Base-by-base conservation (phyloP, 495 filamentous ascomycete genomes). In the Tuber borchii region DNA sequence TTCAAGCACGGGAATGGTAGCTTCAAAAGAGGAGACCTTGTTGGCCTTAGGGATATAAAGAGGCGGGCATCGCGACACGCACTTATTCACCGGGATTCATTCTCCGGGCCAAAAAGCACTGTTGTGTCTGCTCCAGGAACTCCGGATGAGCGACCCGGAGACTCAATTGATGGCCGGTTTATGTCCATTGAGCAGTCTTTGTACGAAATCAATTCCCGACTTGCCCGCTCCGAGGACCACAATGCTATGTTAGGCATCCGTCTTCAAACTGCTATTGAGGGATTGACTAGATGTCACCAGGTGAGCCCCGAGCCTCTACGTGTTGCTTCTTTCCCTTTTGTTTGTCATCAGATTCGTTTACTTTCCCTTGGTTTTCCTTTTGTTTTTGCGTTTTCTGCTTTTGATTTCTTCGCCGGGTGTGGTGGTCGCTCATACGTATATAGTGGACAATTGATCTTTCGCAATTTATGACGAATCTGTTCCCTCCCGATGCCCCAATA, bases 1-100 rank as follows among this genome's bases (percentile, higher is more conserved):
- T 99, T 99, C 84, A 99, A 97, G 85, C 95, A 99, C 83, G 95
- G 95, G 71, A 97, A 95, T 83, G 95, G 95, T 44, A 98, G 92
- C 84, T 99, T 99, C 87, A 97, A 94, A 84, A 89, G 94, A 78
- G 95, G 95, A 69, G 95, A 99, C 84, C 86, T 99, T 68, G 90
- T 93, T 71, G 94, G 95, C 69, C 86, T 99, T 72, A 88, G 95
- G 56, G 95, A 99, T 84, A 99, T 99, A 85, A 97, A 97, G 84
- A 91, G 95, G 78, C 89, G 95, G 51, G 96, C 95, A n/a, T 98
- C 95, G 44, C 88, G 95, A 73, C 96, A 99, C 86, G 93, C 95
- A 46, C 86, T 98, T 78, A 97, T 97, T 71, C 94, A 99, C 82
- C 89, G 95, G 81, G 95, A 98, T 83, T 97, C 95, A 48, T 97